Base-by-base conservation (phyloP, 139 green algal genomes). In the Closterium sp. region DNA sequence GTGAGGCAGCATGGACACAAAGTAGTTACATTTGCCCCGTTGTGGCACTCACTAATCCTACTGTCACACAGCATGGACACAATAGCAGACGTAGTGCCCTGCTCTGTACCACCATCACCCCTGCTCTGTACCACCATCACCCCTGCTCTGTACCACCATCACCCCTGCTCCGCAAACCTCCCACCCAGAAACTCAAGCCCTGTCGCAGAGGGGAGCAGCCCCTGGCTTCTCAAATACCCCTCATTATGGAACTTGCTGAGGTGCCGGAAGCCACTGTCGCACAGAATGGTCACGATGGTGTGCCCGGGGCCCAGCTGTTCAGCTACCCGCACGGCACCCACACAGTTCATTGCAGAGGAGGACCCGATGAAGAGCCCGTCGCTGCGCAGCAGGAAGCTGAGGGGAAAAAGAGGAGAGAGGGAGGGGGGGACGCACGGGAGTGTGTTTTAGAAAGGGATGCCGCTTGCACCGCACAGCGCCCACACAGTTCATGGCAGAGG, bases 321-420 rank as follows among this genome's bases (percentile, higher is more conserved):
- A 0, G 97, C 97, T 42, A 95, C 94, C 92, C 99, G 98, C 62
- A 99, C 96, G 0, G 98, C 98, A 38, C 92, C 93, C 42, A 91
- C 88, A 29, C 84, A 90, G 84, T 94, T 93, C 50, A 93, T 93
- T 1, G 93, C 93, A n/a, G 92, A 93, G 9, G 89, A 94, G 73
- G 32, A 91, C 4, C 94, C 98, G 42, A 99, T 88, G 92, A 98
- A 99, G 0, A 99, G 95, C 0, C 98, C 98, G 84, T 99, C 98
- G 88, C 98, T 97, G 7, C 95, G 94, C 85, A 99, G 91, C 9
- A 99, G 94, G 94, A 84, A 93, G 19, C 90, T 93, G 90, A 2
- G 1, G 21, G 28, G 19, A 30, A 10, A n/a, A n/a, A n/a, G n/a
- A n/a, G n/a, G n/a, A n/a, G n/a, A 1, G 28, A 9, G n/a, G 29